These are phyloP conservation scores for Backusella mclennaniae DNA, from an alignment of 192 early-diverging fungal genomes.

Conservation along the genomic window DNA sequence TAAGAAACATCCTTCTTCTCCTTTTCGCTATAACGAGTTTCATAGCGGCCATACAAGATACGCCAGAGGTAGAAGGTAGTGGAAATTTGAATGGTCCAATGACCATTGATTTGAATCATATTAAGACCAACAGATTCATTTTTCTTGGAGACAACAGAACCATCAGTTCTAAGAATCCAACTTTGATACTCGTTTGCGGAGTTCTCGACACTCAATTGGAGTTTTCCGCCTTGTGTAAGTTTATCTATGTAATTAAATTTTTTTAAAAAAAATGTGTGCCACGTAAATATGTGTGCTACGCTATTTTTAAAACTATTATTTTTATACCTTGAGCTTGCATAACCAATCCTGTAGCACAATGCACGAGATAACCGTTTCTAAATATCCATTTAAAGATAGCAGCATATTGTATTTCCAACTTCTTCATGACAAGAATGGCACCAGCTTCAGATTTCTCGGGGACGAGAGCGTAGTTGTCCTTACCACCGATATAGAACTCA, in stretches of 20 bases:
- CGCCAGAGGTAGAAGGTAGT: slow-evolving; percentile 18
- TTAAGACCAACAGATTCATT: slow-evolving; percentile 11
- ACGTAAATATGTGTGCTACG: slow-evolving; percentile 3
- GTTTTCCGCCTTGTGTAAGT: slow-evolving; percentile 15
- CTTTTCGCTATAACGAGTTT: slow-evolving; percentile 8
- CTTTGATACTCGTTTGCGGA: slow-evolving; percentile 4
- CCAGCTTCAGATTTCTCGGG: slow-evolving; percentile 18
- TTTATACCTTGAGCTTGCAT: slow-evolving; percentile 20
- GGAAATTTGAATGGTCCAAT: slow-evolving; percentile 9
- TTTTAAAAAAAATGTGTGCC: not conserved
- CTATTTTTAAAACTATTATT: not conserved
- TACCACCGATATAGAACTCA: slow-evolving; percentile 24
- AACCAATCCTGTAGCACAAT: slow-evolving; percentile 27
- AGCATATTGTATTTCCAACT: slow-evolving; percentile 7
- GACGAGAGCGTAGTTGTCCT: slow-evolving; percentile 4
- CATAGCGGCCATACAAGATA: slow-evolving; percentile 26
- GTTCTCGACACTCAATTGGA: slow-evolving; percentile 11
- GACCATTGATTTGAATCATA: slow-evolving; percentile 11
- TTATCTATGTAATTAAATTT: slow-evolving; percentile 4
- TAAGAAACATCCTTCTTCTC: slow-evolving; percentile 12
- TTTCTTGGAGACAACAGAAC: slow-evolving; percentile 18
- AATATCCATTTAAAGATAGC: slow-evolving; percentile 22
- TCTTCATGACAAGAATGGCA: slow-evolving; percentile 6
- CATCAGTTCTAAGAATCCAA: slow-evolving; percentile 28
- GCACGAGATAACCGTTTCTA: slow-evolving; percentile 24